Evolutionary conservation across 1,284 basidiomycete genomes (phyloP).

Genomic region (Mrakiaceae sp.): DNA sequence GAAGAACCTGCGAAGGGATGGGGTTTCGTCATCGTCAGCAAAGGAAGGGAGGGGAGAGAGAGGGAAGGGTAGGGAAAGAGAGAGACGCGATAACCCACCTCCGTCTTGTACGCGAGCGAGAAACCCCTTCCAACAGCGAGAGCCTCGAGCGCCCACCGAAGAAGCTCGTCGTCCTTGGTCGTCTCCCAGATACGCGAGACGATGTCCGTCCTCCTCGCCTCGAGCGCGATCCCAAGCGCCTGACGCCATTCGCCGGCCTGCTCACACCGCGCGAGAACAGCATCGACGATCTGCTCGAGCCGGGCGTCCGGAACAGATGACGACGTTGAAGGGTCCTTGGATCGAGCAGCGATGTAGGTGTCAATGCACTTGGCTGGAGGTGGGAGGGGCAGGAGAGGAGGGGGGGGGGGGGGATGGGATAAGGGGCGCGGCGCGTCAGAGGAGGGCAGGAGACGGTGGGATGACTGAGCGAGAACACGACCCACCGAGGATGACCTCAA

Average conservation of each 20-base stretch:
- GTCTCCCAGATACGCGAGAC: slow-evolving; percentile 55
- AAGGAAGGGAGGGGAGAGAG: background rate
- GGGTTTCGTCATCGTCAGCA: background rate
- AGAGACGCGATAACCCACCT: slow-evolving; percentile 39
- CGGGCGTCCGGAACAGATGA: slow-evolving; percentile 44
- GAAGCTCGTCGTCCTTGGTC: slow-evolving; percentile 59
- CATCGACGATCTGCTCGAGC: slow-evolving; percentile 69
- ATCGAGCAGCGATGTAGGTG: slow-evolving; percentile 54
- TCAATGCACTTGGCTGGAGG: slow-evolving; percentile 79
- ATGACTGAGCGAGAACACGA: slow-evolving; percentile 19
- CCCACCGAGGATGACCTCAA: slow-evolving; percentile 86
- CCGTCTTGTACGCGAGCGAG: slow-evolving; percentile 66
- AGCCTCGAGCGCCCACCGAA: slow-evolving; percentile 83
- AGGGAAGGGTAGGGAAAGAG: background rate
- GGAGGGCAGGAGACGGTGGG: background rate
- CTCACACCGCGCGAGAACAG: slow-evolving; percentile 72
- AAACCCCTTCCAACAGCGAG: slow-evolving; percentile 67
- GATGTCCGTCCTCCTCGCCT: slow-evolving; percentile 73
- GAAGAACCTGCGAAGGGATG: slow-evolving; percentile 31
- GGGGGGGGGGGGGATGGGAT: no score
- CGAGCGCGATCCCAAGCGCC: slow-evolving; percentile 88
- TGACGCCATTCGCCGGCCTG: slow-evolving; percentile 67
- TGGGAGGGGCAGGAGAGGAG: no score
- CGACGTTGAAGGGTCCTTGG: slow-evolving; percentile 42
- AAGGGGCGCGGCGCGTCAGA: background rate